Percentiles rank a stretch among this genome's conserved stretches.
Conservation (phyloP, 306 rosid genomes). For the cucumber (Cucumis sativus) region Cucumber_9930_V3 NC_026657.2:22874501-22875000, state of each 20-base stretch:
- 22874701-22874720: conserved; percentile 75
- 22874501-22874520: conserved; percentile 46
- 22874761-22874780: conserved; percentile 19
- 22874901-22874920: conserved; percentile 72
- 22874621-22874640: conserved; percentile 58
- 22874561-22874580: conserved; percentile 58
- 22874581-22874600: conserved; percentile 73
- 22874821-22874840: background rate
- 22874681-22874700: conserved; percentile 90
- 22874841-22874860: background rate
- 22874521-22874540: conserved; percentile 24
- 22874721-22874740: conserved; percentile 92
- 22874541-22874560: conserved; percentile 33
- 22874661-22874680: conserved; percentile 68
- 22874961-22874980: conserved; percentile 55
- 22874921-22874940: conserved; percentile 76
- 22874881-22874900: conserved; percentile 94
- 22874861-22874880: conserved; percentile 98
- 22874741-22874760: conserved; percentile 93
- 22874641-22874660: conserved; percentile 74
- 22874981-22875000: conserved; percentile 54
- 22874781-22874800: background rate
- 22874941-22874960: conserved; percentile 74
- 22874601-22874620: conserved; percentile 72
- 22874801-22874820: background rate